Evolutionary conservation across 225 moss, liverwort and hornwort genomes (phyloP).

Genomic region (Climacium dendroides): DNA sequence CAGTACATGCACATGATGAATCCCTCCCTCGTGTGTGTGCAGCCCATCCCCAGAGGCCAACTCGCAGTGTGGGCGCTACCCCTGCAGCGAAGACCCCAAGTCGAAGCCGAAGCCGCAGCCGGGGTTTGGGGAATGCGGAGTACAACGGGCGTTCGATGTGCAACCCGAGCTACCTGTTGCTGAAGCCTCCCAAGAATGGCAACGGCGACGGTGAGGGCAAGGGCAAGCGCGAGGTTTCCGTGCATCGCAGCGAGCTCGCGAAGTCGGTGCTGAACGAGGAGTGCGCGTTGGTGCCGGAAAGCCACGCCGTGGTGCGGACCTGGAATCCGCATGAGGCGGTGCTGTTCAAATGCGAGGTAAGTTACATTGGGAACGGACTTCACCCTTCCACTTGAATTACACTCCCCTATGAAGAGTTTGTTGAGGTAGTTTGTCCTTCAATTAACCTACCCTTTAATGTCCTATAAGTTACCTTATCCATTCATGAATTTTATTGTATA

Average conservation of each 20-base stretch:
- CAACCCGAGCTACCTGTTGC: background rate
- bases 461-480: accelerated
- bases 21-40: background rate
- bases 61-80: background rate
- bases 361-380: too few species aligned
- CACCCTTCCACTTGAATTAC: too few species aligned
- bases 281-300: background rate
- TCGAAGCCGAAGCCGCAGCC: background rate
- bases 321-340: background rate
- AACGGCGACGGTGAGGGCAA: background rate
- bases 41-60: background rate
- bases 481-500: background rate
- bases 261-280: background rate
- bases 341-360: background rate
- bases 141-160: too few species aligned
- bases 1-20: too few species aligned
- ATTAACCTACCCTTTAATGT: background rate
- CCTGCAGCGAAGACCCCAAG: background rate
- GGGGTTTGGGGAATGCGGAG: accelerated
- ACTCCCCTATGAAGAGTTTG: background rate
- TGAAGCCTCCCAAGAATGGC: too few species aligned
- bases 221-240: background rate
- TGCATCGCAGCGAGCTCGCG: background rate
- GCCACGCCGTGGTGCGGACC: accelerated
- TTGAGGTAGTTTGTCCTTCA: background rate